Conservation (phyloP, 2,329 filamentous ascomycete genomes). For the Fusarium sp. region DNA sequence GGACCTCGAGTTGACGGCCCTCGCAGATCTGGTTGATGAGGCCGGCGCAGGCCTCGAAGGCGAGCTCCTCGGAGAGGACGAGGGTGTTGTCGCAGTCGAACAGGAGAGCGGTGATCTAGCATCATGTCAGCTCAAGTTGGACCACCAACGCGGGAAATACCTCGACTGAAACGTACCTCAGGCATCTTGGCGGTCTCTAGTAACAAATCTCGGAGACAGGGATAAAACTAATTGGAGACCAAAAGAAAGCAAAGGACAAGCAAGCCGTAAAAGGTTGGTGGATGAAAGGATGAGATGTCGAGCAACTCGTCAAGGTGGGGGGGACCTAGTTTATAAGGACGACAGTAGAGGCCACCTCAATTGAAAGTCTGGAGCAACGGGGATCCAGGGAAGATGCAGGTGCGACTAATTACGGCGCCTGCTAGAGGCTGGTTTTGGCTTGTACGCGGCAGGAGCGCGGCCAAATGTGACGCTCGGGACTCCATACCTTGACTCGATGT, state of each 20-base stretch:
- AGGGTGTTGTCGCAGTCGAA: slow-evolving; percentile 92
- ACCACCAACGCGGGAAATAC: neutral
- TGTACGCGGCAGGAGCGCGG: slow-evolving; percentile 17
- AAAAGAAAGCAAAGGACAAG: slow-evolving; percentile 20
- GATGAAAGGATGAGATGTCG: slow-evolving; percentile 16
- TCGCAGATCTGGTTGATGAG: slow-evolving; percentile 86
- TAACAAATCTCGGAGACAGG: neutral
- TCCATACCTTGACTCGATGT: slow-evolving; percentile 10
- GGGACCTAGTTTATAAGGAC: slow-evolving; percentile 56
- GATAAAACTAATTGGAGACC: slow-evolving; percentile 10
- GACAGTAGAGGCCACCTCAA: slow-evolving; percentile 17
- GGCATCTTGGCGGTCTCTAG: slow-evolving; percentile 45
- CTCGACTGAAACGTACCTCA: slow-evolving; percentile 40
- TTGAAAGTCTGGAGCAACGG: slow-evolving; percentile 19
- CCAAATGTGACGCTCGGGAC: slow-evolving; percentile 18
- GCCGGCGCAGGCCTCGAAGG: slow-evolving; percentile 89
- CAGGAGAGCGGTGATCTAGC: slow-evolving; percentile 70
- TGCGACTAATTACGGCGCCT: slow-evolving; percentile 24
- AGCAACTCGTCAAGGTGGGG: slow-evolving; percentile 31
- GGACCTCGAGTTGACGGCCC: slow-evolving; percentile 66
- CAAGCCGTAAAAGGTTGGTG: slow-evolving; percentile 19
- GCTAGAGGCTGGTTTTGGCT: slow-evolving; percentile 15
- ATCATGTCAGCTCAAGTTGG: slow-evolving; percentile 2
- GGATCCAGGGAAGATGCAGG: slow-evolving; percentile 21
- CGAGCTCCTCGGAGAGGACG: slow-evolving; percentile 87